Evolutionary conservation across 2,329 filamentous ascomycete species (phyloP), one percentile per base, ranked within the genome.

Genomic region (Cercospora nicotianae): DNA sequence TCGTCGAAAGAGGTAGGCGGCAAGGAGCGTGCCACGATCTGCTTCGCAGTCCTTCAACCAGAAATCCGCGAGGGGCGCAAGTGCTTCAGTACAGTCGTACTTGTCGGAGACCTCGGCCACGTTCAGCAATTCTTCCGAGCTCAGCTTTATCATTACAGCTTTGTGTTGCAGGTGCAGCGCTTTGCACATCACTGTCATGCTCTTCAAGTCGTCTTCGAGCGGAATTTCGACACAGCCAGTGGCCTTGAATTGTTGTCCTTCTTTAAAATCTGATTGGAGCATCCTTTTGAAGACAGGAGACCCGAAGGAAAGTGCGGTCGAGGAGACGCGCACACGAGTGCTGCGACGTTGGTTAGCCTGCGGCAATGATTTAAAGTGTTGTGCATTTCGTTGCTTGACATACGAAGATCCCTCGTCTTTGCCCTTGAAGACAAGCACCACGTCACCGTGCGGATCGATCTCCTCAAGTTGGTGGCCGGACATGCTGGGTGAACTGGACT

Each of bases 371-470:
- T 10, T 5, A 18, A 30, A 31, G 3, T 30, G 5, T n/a, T 16
- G 16, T 31, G 53, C 53, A 16, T 28, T 1, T 28, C 3, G 26
- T 4, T n/a, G 30, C 26, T 9, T n/a, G 55, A 58, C 30, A 2
- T 12, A 33, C 28, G 30, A 33, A 18, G 55, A 33, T 30, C 2
- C 7, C 30, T 3, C 60, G 8, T 26, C 33, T 61, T 2, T 3
- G 31, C 31, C 13, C 2, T 23, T 16, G 45, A 55, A 63, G 33
- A 28, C 33, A n/a, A 69, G 51, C 5, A 65, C 26, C 13, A 67
- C 64, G 30, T 65, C 65, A 23, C 67, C 79, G 80, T 83, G 81
- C 2, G 81, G 79, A 60, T 77, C 75, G 70, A 84, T 55, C 4
- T 68, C 51, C n/a, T 18, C 31, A 23, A 36, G 9, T 4, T 58